Evolutionary conservation across 106 monocot species (phyloP).

Genomic region (Phalaenopsis equestris): DNA sequence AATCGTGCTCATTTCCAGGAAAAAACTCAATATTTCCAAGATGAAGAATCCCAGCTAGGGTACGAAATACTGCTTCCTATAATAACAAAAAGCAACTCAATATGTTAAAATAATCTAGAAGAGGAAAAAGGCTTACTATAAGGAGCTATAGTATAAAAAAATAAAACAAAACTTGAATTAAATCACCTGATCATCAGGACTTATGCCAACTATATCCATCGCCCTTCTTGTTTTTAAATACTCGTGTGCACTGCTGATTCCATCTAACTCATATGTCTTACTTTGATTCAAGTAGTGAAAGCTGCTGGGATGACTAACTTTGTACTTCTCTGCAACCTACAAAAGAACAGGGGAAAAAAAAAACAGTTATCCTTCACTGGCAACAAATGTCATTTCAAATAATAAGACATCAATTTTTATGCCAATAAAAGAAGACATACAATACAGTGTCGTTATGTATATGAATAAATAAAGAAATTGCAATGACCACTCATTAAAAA

Average conservation of each 20-base stretch:
- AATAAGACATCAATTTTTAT: neutral
- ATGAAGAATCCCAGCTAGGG: conserved; percentile 84
- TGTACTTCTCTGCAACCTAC: conserved; percentile 75
- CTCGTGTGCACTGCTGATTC: conserved; percentile 56
- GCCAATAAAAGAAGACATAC: neutral
- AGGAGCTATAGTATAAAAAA: neutral
- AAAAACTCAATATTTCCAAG: conserved; percentile 85
- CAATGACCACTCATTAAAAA: neutral
- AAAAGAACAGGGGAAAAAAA: neutral
- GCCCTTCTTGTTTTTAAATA: conserved; percentile 80
- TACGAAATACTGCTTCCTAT: conserved; percentile 93
- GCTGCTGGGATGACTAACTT: conserved; percentile 54
- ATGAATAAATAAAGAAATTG: too few species aligned
- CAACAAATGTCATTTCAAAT: neutral
- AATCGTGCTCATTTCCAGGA: conserved; percentile 50
- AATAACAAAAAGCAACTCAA: neutral
- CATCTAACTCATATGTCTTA: conserved; percentile 69
- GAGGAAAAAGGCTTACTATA: neutral
- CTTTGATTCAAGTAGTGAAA: conserved; percentile 95
- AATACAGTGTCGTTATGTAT: too few species aligned
- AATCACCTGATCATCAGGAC: conserved; percentile 60
- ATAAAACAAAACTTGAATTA: conserved; percentile 2
- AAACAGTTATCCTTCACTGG: too few species aligned
- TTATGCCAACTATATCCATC: conserved; percentile 95
- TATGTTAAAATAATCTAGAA: neutral